Conservation (phyloP, 2,329 filamentous ascomycete genomes). For the Fusarium metavorans region DNA sequence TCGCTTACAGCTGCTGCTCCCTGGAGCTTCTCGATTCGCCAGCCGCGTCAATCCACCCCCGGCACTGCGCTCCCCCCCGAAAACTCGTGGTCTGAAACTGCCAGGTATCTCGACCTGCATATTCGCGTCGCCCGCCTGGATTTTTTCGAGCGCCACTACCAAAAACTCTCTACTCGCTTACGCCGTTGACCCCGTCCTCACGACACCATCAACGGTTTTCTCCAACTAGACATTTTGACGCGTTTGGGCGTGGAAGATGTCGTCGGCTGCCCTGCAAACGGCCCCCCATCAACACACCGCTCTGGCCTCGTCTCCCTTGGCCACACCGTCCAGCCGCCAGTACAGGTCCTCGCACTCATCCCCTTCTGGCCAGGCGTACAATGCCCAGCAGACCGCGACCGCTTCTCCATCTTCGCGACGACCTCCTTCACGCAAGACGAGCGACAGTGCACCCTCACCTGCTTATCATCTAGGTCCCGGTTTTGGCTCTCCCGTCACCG, state of each 20-base stretch:
- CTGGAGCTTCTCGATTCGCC: conserved; percentile 34
- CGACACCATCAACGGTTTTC: conserved; percentile 16
- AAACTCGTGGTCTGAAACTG: conserved; percentile 42
- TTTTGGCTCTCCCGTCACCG: conserved; percentile 62
- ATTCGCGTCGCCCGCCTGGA: conserved; percentile 39
- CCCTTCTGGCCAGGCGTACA: conserved; percentile 67
- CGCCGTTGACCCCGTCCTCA: conserved; percentile 16
- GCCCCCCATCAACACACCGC: conserved; percentile 67
- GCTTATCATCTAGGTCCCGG: conserved; percentile 54
- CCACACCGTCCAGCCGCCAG: conserved; percentile 62
- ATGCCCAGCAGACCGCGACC: conserved; percentile 63
- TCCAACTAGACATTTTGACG: conserved; percentile 33
- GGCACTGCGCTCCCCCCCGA: conserved; percentile 38
- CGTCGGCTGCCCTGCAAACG: conserved; percentile 72
- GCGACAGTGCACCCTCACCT: conserved; percentile 59
- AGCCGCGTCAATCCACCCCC: conserved; percentile 37
- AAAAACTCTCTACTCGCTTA: conserved; percentile 26
- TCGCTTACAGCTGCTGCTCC: conserved; percentile 25
- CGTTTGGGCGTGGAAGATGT: conserved; percentile 50
- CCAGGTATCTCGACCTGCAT: conserved; percentile 47
- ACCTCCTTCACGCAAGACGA: conserved; percentile 64
- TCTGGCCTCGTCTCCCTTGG: conserved; percentile 62
- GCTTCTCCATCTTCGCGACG: conserved; percentile 66
- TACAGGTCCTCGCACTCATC: conserved; percentile 66
- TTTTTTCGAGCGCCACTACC: conserved; percentile 34